phyloP scores from a whole-genome alignment of 306 rosid species.

The Hippophae tibetana region DNA sequence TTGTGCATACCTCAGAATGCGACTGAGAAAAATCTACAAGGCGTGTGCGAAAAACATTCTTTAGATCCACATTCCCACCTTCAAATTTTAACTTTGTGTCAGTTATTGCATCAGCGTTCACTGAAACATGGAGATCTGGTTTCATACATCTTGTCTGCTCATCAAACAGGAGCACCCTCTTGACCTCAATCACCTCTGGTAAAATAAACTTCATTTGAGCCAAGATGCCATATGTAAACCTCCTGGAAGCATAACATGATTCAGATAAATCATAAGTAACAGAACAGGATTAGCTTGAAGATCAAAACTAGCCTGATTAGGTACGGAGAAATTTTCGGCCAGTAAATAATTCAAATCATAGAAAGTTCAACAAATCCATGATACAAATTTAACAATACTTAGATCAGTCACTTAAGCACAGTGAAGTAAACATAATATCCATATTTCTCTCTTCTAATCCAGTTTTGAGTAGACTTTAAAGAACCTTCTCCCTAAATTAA shows the following conservation, averaged over 20 bases:
- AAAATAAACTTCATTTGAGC: constrained; percentile 69
- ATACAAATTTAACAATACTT: no score
- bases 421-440: no score
- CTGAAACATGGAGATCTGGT: constrained; percentile 56
- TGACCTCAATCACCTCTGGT: constrained; percentile 55
- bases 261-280: neutral
- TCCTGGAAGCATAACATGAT: constrained; percentile 33
- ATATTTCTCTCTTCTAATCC: no score
- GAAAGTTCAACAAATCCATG: no score
- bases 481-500: no score
- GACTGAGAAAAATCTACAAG: constrained; percentile 40
- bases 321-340: no score
- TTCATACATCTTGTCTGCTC: constrained; percentile 55
- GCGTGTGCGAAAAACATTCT: constrained; percentile 35
- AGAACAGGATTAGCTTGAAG: constrained; percentile 6
- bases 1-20: constrained; percentile 48
- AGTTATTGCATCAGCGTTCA: constrained; percentile 26
- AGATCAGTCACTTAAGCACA: no score
- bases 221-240: constrained; percentile 57
- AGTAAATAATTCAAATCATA: no score
- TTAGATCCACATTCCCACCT: constrained; percentile 24
- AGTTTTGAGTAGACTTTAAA: no score
- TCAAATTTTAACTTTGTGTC: constrained; percentile 21
- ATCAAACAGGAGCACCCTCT: constrained; percentile 37
- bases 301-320: no score